These are phyloP conservation scores for Ceriops tagal DNA, from an alignment of 345 rosid genomes.

Conservation along the genomic window DNA sequence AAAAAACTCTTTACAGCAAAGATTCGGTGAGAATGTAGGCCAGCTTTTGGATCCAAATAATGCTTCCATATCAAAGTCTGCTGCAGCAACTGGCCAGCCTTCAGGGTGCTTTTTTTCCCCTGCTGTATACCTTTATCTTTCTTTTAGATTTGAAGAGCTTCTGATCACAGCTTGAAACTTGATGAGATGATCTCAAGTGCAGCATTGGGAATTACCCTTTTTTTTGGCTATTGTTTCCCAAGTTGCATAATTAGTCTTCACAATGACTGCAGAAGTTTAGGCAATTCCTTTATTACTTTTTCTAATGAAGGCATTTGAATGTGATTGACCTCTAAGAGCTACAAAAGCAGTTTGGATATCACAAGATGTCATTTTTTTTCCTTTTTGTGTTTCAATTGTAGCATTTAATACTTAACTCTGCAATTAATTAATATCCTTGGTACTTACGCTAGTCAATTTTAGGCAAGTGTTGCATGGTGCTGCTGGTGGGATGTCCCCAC, in stretches of 20 bases:
- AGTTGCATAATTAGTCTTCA: neutral
- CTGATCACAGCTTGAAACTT: neutral
- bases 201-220: neutral
- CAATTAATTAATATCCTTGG: neutral
- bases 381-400: too few species aligned
- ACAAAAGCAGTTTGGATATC: neutral
- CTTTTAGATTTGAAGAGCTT: conserved; percentile 7
- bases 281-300: too few species aligned
- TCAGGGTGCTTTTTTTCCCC: conserved; percentile 62
- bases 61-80: conserved; percentile 81
- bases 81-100: conserved; percentile 71
- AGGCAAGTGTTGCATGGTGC: conserved; percentile 95
- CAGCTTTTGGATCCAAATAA: conserved; percentile 86
- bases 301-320: neutral
- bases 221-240: neutral
- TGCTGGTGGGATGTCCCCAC: conserved; percentile 82
- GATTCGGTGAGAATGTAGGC: conserved; percentile 80
- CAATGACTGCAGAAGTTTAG: too few species aligned
- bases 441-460: conserved; percentile 26
- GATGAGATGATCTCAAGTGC: neutral
- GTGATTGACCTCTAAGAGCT: neutral
- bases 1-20: conserved; percentile 45
- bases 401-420: neutral
- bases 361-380: too few species aligned
- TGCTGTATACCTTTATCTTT: conserved; percentile 13